Conservation (phyloP, 305 asterid species). For the Fraxinus albicans region DNA sequence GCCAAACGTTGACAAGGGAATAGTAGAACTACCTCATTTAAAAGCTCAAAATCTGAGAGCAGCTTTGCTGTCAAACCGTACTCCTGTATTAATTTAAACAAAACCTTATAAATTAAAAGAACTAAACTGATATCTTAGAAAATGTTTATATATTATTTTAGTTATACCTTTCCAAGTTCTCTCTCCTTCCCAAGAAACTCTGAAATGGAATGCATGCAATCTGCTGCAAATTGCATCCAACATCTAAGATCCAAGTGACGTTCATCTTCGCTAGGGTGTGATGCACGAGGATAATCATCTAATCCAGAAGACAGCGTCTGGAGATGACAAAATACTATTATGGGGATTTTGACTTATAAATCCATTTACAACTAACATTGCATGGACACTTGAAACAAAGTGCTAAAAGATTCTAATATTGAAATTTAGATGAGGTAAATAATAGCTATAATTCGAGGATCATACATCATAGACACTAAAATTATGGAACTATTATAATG, state of each 20-base stretch:
- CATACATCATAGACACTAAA: slow-evolving; percentile 2
- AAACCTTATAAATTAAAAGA: slow-evolving; percentile 20
- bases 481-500: background rate
- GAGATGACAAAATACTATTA: slow-evolving; percentile 21
- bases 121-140: background rate
- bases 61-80: slow-evolving; percentile 61
- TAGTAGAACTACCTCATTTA: slow-evolving; percentile 57
- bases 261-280: slow-evolving; percentile 94
- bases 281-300: slow-evolving; percentile 99
- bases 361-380: background rate
- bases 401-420: background rate
- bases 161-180: slow-evolving; percentile 54
- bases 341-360: slow-evolving; percentile 24
- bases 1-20: background rate
- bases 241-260: slow-evolving; percentile 98
- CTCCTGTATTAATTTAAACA: slow-evolving; percentile 55
- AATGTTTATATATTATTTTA: background rate
- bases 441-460: background rate
- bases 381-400: background rate
- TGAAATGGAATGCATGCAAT: slow-evolving; percentile 86
- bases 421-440: background rate
- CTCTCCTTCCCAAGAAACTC: slow-evolving; percentile 64
- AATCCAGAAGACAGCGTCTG: slow-evolving; percentile 94
- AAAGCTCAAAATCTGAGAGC: slow-evolving; percentile 89
- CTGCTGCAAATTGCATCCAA: slow-evolving; percentile 98